phyloP scores from a whole-genome alignment of 768 basidiomycete species.

The Candolleomyces efflorescens region DNA sequence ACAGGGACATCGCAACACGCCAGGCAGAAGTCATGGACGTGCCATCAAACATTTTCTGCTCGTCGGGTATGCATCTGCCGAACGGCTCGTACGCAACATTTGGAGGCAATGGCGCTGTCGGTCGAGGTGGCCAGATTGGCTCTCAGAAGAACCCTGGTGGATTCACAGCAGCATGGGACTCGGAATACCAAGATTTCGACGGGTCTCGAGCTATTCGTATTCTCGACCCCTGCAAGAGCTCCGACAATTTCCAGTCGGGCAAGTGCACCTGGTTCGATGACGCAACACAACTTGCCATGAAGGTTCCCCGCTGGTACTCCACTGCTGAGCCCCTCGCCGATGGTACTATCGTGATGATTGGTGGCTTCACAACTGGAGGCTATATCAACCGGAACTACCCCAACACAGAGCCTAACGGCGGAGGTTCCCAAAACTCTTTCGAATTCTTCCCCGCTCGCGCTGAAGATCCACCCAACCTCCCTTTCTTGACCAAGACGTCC shows the following conservation, averaged over 20 bases:
- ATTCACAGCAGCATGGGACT: slow-evolving; percentile 51
- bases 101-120: slow-evolving; percentile 76
- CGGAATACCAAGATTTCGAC: slow-evolving; percentile 75
- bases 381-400: slow-evolving; percentile 77
- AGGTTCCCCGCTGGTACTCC: slow-evolving; percentile 74
- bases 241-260: slow-evolving; percentile 41
- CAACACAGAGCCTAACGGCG: slow-evolving; percentile 62
- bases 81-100: slow-evolving; percentile 74
- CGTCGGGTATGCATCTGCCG: slow-evolving; percentile 78
- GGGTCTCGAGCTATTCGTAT: slow-evolving; percentile 78
- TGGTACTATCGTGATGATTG: slow-evolving; percentile 76
- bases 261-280: slow-evolving; percentile 75
- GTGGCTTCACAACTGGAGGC: slow-evolving; percentile 74
- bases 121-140: slow-evolving; percentile 56
- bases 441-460: slow-evolving; percentile 76
- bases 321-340: slow-evolving; percentile 70
- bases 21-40: slow-evolving; percentile 66
- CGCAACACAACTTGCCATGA: slow-evolving; percentile 56
- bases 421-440: slow-evolving; percentile 75
- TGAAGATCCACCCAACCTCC: slow-evolving; percentile 44
- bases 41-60: slow-evolving; percentile 71
- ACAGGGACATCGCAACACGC: slow-evolving; percentile 60
- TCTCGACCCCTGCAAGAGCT: slow-evolving; percentile 65
- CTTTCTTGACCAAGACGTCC: slow-evolving; percentile 67
- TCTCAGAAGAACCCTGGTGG: slow-evolving; percentile 43